Evolutionary conservation across 2,329 filamentous ascomycete species (phyloP), one percentile per base, ranked within the genome.

Genomic region (Fusarium guadeloupense): DNA sequence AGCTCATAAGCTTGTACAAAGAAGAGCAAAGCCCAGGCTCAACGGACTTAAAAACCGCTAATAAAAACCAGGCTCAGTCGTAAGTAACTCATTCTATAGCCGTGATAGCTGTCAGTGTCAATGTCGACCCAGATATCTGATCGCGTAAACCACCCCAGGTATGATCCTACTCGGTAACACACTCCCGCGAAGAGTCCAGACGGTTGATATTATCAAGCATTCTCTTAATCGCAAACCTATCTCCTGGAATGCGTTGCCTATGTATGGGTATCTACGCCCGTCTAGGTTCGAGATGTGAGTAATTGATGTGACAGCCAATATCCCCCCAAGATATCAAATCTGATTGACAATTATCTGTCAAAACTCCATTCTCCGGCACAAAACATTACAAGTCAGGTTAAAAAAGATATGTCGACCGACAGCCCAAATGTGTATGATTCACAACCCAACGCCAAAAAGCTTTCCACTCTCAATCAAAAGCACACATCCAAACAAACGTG

Each of bases 401-500:
- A n/a, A n/a, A 26, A 26, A 9, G 9, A 26, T 26, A 10, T 9
- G 9, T 10, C 31, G 17, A 1, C 31, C 6, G 17, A 43, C 19
- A 16, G 9, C 16, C 23, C 16, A 33, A n/a, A 13, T 48, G 3
- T 34, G 6, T 21, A 38, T 45, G 26, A 39, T n/a, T n/a, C n/a
- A n/a, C n/a, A 26, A 46, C 37, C 39, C 19, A 56, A 59, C 53
- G 51, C 58, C 53, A 20, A 12, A 20, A 12, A 16, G 10, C n/a
- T 23, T 28, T 14, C 20, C 28, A 14, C 14, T 19, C 37, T 52
- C 41, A 75, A 14, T 74, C 70, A 50, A 71, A 69, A n/a, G 58
- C 50, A 53, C 78, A 80, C 80, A 84, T 83, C 82, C 82, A 85
- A 25, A 76, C 73, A 70, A 82, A 83, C 5, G 77, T 77, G 14